phyloP scores from a whole-genome alignment of 805 yeast genomes.

The Kluyveromyces wickerhamii region DNA sequence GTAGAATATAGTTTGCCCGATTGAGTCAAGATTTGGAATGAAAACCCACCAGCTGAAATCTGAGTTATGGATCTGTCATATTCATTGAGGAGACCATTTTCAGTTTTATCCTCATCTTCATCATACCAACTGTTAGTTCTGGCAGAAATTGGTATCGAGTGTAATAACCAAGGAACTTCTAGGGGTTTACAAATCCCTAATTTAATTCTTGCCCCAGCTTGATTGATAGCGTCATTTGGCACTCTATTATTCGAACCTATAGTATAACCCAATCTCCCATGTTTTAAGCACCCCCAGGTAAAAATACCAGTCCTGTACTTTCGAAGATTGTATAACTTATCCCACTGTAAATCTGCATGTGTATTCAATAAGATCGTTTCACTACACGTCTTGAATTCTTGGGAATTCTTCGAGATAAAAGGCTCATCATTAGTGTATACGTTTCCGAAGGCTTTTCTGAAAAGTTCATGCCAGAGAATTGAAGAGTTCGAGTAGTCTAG shows the following conservation, averaged over 20 bases:
- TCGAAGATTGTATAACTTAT: constrained; percentile 19
- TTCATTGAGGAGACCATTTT: constrained; percentile 1
- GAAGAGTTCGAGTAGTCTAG: constrained; percentile 19
- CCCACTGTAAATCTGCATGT: constrained; percentile 20
- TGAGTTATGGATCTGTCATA: constrained; percentile 19
- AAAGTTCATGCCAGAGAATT: constrained; percentile 28
- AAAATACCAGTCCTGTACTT: constrained; percentile 17
- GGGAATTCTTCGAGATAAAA: constrained; percentile 13
- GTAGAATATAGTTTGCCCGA: constrained; percentile 50
- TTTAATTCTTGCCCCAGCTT: constrained; percentile 18
- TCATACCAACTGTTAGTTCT: constrained; percentile 7
- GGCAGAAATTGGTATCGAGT: constrained; percentile 3
- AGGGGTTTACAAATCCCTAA: constrained; percentile 26
- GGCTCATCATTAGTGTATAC: constrained; percentile 26
- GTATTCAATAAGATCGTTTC: constrained; percentile 18
- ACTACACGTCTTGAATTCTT: constrained; percentile 20
- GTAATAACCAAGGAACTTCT: constrained; percentile 23
- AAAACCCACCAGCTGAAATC: constrained; percentile 57
- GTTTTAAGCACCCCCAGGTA: constrained; percentile 30
- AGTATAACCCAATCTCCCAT: constrained; percentile 28
- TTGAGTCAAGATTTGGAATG: constrained; percentile 49
- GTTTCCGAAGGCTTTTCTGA: constrained; percentile 23
- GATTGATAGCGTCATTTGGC: constrained; percentile 14
- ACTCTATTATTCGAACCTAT: constrained; percentile 17
- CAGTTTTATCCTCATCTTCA: constrained; percentile 5